Evolutionary conservation across 176 grass and related monocot species (phyloP), one percentile per base, ranked within the genome.

Genomic region (Carex scoparia): DNA sequence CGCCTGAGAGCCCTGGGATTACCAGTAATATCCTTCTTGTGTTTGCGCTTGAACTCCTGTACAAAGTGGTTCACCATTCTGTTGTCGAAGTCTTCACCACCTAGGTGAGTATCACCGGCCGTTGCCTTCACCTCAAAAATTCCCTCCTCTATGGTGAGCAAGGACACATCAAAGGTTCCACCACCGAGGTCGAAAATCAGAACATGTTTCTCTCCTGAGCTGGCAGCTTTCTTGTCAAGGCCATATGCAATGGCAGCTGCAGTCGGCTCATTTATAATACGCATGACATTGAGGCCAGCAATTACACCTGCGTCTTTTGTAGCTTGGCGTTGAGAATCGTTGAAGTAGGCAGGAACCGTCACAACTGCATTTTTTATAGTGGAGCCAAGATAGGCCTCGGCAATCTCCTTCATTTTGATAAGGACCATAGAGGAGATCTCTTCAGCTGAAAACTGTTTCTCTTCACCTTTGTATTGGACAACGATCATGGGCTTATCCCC

Each of bases 341-440:
- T 97, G 89, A 94, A 97, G 61, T 97, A 97, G 66, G 95, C 91
- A 0, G 90, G 92, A 63, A 97, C 94, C 0, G 94, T 94, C 3
- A 97, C 94, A 1, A 97, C 90, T 0, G 92, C 92, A 23, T 97
- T 97, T 88, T 94, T 97, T 72, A 97, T 89, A 2, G 90, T 94
- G 56, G 87, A 91, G 35, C 94, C 92, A 0, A 97, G 92, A 74
- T 88, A 97, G 44, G 94, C 94, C 69, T 97, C 94, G 0, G 87
- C 94, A 14, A 97, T 94, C 89, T 97, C 92, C 84, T 33, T 88
- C 94, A 97, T 97, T 85, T 94, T 94, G 51, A 76, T 89, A 60
- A 97, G 94, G 16, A 97, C 94, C 92, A 97, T 94, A n/a, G 94
- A 94, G 27, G 94, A 94, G 33, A 97, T 97, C 65, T 94, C 92